phyloP scores from a whole-genome alignment of 208 protist genomes.

The Leishmania tarentolae region DNA sequence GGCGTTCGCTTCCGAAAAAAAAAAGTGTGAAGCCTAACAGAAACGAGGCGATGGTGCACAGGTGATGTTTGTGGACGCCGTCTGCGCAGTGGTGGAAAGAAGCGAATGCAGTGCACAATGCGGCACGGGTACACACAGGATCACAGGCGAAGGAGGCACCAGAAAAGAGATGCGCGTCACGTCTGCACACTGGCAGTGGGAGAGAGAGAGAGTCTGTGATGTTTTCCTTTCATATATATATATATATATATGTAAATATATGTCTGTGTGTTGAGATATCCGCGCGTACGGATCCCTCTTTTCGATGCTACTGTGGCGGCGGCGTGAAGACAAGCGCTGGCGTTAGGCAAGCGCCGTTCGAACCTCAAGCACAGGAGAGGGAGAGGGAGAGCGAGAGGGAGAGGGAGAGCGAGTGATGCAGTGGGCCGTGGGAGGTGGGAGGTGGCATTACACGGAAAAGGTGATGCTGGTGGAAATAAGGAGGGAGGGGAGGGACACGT shows the following conservation, averaged over 20 bases:
- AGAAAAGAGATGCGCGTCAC: background rate
- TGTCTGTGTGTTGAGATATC: too few species aligned
- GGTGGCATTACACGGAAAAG: background rate
- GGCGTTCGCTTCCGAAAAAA: background rate
- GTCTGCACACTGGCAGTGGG: background rate
- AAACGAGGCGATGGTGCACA: too few species aligned
- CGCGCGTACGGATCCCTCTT: too few species aligned
- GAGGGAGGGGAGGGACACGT: background rate
- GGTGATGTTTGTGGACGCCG: too few species aligned
- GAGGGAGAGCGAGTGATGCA: background rate
- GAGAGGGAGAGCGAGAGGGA: background rate
- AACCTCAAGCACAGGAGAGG: background rate
- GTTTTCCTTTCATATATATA: background rate
- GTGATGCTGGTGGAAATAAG: too few species aligned
- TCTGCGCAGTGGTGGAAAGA: background rate
- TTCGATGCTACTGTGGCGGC: background rate
- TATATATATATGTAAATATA: too few species aligned
- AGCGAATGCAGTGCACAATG: background rate
- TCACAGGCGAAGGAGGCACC: background rate
- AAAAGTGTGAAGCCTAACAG: background rate
- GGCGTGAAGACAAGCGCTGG: background rate
- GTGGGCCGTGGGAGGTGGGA: background rate
- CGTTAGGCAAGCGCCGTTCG: background rate
- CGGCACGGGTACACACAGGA: background rate
- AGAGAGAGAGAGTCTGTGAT: background rate